Base-by-base conservation (phyloP, 805 yeast species). In the Candida boidinii region DNA sequence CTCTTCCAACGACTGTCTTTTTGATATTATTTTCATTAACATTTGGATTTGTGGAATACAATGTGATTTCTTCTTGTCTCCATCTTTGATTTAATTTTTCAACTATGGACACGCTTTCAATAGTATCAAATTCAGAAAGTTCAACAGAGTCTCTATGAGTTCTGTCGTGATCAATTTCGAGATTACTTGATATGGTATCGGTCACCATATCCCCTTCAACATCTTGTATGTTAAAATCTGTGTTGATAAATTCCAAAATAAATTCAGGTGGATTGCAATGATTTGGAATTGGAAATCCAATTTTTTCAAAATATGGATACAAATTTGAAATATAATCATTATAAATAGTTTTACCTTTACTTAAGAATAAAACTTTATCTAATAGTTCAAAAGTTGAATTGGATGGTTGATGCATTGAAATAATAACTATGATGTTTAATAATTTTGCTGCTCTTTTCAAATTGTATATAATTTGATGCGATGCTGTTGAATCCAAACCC, bases 361-460 rank as follows among this genome's bases (percentile, higher is more conserved):
- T 66, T 53, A 70, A 57, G 28, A 70, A 50, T 36, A 70, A 50
- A 28, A 69, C 45, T 35, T 68, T 58, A 43, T 69, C 73, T 39
- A 69, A 69, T 37, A 59, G 62, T 39, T 66, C 65, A 45, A 69
- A 58, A 36, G 68, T 51, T 10, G 69, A 58, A 12, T 74, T 71
- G 11, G 74, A 67, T 37, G 74, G 76, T 49, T 70, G 76, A 49
- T 70, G 76, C 40, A 70, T 69, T n/a, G 75, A 68, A 57, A 75
- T 70, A 46, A 70, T 48, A 35, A 68, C 67, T 6, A 40, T 31
- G 10, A 72, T 64, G 43, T 68, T 72, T n/a, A 73, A 73, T 28
- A 66, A 61, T 31, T 53, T 54, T 7, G 72, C 66, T 43, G 70
- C 51, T 32, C 54, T 58, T 39, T 63, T 54, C 45, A 70, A 48